Conservation (phyloP, 345 rosid genomes). For the Trapa bicornis region DNA sequence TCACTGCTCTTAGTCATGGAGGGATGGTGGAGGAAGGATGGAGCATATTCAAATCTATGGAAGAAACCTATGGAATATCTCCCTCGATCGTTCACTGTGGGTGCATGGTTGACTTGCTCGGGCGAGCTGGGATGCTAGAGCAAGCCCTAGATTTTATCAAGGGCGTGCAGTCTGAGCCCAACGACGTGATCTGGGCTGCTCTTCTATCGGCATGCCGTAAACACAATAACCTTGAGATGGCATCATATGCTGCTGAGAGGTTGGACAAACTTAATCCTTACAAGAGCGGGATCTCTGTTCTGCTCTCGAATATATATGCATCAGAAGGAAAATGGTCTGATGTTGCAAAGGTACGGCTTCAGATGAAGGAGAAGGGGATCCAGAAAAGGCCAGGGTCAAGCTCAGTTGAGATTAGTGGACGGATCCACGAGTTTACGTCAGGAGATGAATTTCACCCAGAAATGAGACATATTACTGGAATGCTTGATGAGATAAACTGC, state of each 20-base stretch:
- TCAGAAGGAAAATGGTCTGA: constrained; percentile 50
- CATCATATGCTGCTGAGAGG: constrained; percentile 38
- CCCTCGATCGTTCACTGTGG: constrained; percentile 54
- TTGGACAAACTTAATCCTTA: constrained; percentile 24
- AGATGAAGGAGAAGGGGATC: constrained; percentile 43
- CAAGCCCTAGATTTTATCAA: constrained; percentile 44
- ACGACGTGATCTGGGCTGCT: constrained; percentile 58
- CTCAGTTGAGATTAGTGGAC: constrained; percentile 27
- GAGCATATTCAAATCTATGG: constrained; percentile 42
- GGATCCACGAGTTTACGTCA: constrained; percentile 39
- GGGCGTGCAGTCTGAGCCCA: constrained; percentile 46
- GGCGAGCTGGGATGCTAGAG: constrained; percentile 46
- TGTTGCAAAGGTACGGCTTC: constrained; percentile 41
- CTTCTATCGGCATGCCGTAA: constrained; percentile 49
- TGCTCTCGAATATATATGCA: constrained; percentile 48
- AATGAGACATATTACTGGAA: constrained; percentile 28
- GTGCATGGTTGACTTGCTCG: constrained; percentile 61
- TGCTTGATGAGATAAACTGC: constrained; percentile 34
- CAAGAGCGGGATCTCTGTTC: constrained; percentile 37
- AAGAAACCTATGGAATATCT: constrained; percentile 28
- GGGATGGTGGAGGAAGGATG: constrained; percentile 49
- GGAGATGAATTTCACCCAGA: constrained; percentile 45
- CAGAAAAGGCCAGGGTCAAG: constrained; percentile 47
- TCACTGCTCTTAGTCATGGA: constrained; percentile 54
- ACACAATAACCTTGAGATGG: constrained; percentile 37